Evolutionary conservation across 805 yeast species (phyloP).

Genomic region (Myxozyma kluyveri): DNA sequence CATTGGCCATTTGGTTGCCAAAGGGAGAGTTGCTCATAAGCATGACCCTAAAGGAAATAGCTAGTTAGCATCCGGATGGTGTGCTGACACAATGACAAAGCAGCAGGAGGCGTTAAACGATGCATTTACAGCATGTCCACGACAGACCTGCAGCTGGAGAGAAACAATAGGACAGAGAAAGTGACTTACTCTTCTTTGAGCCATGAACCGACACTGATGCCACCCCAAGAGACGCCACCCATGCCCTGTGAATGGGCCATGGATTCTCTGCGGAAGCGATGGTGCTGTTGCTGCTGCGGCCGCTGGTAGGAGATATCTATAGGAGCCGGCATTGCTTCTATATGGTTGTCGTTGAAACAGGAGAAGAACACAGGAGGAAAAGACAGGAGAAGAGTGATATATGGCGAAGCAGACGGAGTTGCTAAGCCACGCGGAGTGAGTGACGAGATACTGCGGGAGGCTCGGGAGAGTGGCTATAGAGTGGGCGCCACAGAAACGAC

Average conservation of each 20-base stretch:
- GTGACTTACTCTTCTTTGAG: conserved; percentile 68
- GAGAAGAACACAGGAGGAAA: background rate
- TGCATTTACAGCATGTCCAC: no score
- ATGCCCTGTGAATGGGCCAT: conserved; percentile 96
- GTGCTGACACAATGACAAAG: background rate
- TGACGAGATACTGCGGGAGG: no score
- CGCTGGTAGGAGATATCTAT: conserved; percentile 43
- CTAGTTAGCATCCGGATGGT: background rate
- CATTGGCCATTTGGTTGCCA: background rate
- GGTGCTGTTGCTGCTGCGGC: conserved; percentile 35
- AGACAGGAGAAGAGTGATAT: background rate
- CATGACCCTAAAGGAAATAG: conserved; percentile 10
- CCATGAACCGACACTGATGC: conserved; percentile 93
- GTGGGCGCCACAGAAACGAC: no score
- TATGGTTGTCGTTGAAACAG: no score
- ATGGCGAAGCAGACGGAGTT: no score
- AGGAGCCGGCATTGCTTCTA: conserved; percentile 41
- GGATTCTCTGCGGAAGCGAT: conserved; percentile 74
- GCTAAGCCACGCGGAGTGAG: no score
- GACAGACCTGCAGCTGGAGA: no score
- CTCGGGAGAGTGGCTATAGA: no score
- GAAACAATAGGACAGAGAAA: no score
- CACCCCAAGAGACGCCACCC: conserved; percentile 98
- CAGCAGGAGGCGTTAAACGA: no score
- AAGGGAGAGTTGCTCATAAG: conserved; percentile 18